phyloP scores from a whole-genome alignment of 1,284 basidiomycete genomes.

The Pyrrhoderma lamaoense region DNA sequence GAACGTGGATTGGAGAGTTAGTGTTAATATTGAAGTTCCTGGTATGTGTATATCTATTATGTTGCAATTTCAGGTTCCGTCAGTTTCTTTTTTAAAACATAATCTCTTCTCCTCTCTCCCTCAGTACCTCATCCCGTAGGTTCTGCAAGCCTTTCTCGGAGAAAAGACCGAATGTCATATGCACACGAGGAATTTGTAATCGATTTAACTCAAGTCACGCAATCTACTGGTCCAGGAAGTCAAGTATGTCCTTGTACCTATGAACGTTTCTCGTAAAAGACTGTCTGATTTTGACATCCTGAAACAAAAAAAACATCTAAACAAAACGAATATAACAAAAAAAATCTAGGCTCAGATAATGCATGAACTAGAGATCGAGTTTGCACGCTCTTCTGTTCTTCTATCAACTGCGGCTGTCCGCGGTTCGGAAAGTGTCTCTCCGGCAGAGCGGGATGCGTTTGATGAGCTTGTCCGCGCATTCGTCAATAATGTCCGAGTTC shows the following conservation, averaged over 20 bases:
- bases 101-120: conserved; percentile 5
- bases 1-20: conserved; percentile 86
- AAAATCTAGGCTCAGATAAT: conserved; percentile 40
- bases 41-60: conserved; percentile 34
- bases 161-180: conserved; percentile 91
- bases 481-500: conserved; percentile 71
- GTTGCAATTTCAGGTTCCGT: neutral
- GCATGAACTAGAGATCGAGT: conserved; percentile 70
- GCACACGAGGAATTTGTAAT: conserved; percentile 87
- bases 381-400: conserved; percentile 54
- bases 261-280: too few relatives aligned
- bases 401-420: conserved; percentile 52
- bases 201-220: conserved; percentile 88
- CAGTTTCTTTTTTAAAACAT: conserved; percentile 1
- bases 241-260: conserved; percentile 30
- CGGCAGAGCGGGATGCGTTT: conserved; percentile 62
- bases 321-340: neutral
- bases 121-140: conserved; percentile 59
- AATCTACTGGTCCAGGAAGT: conserved; percentile 37
- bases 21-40: conserved; percentile 81
- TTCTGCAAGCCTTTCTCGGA: conserved; percentile 48
- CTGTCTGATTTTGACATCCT: too few relatives aligned
- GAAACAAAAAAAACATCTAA: too few relatives aligned
- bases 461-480: conserved; percentile 78
- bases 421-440: conserved; percentile 46